phyloP scores from a whole-genome alignment of 768 basidiomycete species.

The Amanita phalloides region DNA sequence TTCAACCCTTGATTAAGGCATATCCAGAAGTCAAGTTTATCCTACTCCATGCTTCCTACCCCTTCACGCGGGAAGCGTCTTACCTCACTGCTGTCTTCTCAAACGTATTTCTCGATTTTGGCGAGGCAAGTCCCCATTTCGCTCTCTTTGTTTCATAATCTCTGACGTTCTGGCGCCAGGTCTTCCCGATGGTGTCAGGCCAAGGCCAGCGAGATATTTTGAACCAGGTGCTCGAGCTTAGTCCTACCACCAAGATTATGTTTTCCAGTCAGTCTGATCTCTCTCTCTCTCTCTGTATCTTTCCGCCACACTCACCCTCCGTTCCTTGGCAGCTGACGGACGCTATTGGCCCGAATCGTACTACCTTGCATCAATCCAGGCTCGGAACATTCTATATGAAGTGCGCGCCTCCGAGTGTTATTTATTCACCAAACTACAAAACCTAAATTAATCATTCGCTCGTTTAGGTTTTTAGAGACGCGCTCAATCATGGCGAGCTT shows the following conservation, averaged over 20 bases:
- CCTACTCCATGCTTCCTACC: slow-evolving; percentile 69
- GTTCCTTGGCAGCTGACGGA: slow-evolving; percentile 35
- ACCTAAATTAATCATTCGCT: too few species aligned
- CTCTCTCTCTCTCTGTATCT: not conserved
- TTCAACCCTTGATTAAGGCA: slow-evolving; percentile 60
- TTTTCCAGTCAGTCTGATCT: slow-evolving; percentile 57
- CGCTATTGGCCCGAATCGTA: slow-evolving; percentile 74
- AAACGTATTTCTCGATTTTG: slow-evolving; percentile 75
- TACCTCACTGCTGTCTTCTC: slow-evolving; percentile 62
- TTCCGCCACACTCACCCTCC: not conserved
- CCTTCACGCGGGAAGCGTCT: slow-evolving; percentile 68
- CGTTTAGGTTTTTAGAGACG: too few species aligned
- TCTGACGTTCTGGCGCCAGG: slow-evolving; percentile 15
- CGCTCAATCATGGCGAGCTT: too few species aligned
- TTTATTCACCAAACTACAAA: too few species aligned
- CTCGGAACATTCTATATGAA: slow-evolving; percentile 48
- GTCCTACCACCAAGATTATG: slow-evolving; percentile 70
- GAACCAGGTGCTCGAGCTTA: slow-evolving; percentile 55
- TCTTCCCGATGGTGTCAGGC: slow-evolving; percentile 58
- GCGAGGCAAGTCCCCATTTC: slow-evolving; percentile 32
- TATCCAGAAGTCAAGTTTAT: slow-evolving; percentile 53
- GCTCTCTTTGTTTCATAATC: not conserved
- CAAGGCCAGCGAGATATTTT: slow-evolving; percentile 52
- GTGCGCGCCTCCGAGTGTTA: slow-evolving; percentile 20
- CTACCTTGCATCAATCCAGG: slow-evolving; percentile 57